phyloP scores from a whole-genome alignment of 2,329 filamentous ascomycete species.

The Phialophora verrucosa region DNA sequence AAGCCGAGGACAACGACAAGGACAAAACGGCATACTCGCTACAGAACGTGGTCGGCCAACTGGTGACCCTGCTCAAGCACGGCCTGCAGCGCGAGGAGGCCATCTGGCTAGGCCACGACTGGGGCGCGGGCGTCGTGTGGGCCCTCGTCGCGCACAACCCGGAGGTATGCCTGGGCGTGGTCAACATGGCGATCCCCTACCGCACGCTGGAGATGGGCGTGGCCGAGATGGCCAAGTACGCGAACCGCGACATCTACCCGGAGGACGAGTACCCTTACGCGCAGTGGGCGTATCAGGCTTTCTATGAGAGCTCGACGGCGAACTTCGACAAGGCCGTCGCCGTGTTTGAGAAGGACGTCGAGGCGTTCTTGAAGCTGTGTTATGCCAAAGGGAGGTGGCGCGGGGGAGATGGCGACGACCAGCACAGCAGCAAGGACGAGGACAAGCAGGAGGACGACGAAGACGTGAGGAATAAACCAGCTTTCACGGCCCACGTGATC shows the following conservation, averaged over 20 bases:
- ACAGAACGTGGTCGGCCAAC: constrained; percentile 20
- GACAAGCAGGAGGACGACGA: neutral
- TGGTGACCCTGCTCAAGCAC: constrained; percentile 25
- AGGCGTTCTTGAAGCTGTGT: constrained; percentile 18
- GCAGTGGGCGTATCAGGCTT: constrained; percentile 30
- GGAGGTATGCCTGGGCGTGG: constrained; percentile 26
- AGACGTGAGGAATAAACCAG: constrained; percentile 11
- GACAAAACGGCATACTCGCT: constrained; percentile 24
- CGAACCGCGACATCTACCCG: constrained; percentile 56
- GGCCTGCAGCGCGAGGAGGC: constrained; percentile 28
- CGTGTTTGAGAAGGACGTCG: constrained; percentile 23
- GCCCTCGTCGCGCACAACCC: constrained; percentile 30
- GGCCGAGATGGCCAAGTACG: constrained; percentile 43
- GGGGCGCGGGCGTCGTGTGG: constrained; percentile 36
- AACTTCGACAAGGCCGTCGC: constrained; percentile 19
- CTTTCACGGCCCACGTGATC: constrained; percentile 18
- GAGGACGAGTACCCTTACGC: constrained; percentile 46
- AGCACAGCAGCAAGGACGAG: no score
- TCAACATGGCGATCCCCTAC: constrained; percentile 50
- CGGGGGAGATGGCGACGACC: no score
- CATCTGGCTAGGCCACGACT: constrained; percentile 40
- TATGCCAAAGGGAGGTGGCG: neutral
- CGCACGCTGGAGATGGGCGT: constrained; percentile 51
- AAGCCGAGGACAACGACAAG: constrained; percentile 16
- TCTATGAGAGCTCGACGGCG: constrained; percentile 22